A percentile compares a stretch with the other conserved stretches of the same genome.
Conservation (phyloP, 1,284 basidiomycete genomes). For the Ustilago shanxiensis region DNA sequence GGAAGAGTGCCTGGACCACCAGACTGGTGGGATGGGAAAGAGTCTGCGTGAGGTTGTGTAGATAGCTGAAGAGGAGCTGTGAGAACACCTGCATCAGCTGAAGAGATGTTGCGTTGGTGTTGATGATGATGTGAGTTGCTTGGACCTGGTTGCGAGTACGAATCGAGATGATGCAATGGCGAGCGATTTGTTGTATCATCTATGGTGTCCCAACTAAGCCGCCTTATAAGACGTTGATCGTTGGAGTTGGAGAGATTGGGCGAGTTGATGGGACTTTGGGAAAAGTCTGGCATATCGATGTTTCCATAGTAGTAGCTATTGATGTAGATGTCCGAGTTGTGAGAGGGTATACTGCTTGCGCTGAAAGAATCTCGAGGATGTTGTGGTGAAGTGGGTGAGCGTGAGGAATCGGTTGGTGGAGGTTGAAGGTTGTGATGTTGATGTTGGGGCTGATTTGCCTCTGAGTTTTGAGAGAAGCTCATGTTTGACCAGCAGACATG, state of each 20-base stretch:
- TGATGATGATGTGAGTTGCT: conserved; percentile 39
- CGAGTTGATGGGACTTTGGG: conserved; percentile 28
- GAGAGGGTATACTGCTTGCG: conserved; percentile 49
- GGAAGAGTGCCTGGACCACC: background rate
- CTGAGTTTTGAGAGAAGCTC: background rate
- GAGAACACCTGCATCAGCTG: conserved; percentile 42
- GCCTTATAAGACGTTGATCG: conserved; percentile 34
- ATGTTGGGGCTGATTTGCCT: conserved; percentile 12
- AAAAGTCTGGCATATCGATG: conserved; percentile 48
- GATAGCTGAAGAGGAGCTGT: conserved; percentile 36
- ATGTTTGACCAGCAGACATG: conserved; percentile 9
- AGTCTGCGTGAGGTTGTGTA: conserved; percentile 1
- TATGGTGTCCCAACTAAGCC: conserved; percentile 39
- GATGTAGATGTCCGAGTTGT: conserved; percentile 53
- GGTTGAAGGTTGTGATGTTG: conserved; percentile 10
- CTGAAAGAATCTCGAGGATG: conserved; percentile 31
- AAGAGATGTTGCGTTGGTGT: conserved; percentile 27
- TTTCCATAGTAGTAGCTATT: conserved; percentile 60
- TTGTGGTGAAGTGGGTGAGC: conserved; percentile 29
- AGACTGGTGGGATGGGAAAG: background rate
- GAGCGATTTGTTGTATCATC: conserved; percentile 6
- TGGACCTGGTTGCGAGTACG: background rate
- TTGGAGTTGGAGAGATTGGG: conserved; percentile 29
- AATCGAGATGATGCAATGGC: conserved; percentile 1
- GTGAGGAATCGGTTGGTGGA: conserved; percentile 21